Conservation (phyloP, 202 grass and related monocot genomes). For the Schoenoplectus triqueter region DNA sequence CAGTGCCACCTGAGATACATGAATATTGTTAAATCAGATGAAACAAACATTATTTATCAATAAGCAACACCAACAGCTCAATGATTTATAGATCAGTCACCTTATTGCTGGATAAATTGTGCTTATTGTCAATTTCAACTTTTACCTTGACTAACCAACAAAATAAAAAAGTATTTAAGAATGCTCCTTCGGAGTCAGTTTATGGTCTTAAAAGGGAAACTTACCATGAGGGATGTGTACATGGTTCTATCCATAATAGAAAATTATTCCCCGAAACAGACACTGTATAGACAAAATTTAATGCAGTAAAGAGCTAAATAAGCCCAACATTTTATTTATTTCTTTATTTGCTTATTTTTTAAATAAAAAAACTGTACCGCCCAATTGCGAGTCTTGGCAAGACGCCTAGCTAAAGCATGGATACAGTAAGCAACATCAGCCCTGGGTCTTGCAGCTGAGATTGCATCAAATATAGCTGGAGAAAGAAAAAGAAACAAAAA, state of each 20-base stretch:
- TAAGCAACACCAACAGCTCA: neutral
- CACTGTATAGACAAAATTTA: neutral
- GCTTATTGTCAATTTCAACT: constrained; percentile 8
- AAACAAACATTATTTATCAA: neutral
- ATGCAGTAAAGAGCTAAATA: neutral
- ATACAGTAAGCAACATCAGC: constrained; percentile 97
- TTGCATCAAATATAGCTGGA: constrained; percentile 85
- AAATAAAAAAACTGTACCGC: constrained; percentile 50
- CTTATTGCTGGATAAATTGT: constrained; percentile 8
- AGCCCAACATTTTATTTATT: neutral
- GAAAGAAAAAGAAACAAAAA: constrained; percentile 25
- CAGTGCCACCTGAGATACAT: constrained; percentile 66
- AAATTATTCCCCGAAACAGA: neutral
- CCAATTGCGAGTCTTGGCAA: constrained; percentile 95
- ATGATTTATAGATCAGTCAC: neutral
- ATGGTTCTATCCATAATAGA: constrained; percentile 1
- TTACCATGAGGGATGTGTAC: neutral
- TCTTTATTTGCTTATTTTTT: neutral
- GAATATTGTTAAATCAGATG: constrained; percentile 33
- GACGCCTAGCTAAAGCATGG: constrained; percentile 85
- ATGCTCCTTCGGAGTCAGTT: neutral
- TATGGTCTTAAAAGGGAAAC: constrained; percentile 1
- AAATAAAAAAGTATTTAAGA: neutral
- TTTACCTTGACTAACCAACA: neutral
- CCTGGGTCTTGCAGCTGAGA: constrained; percentile 74